These are phyloP conservation scores for Austroboletus novae-zelandiae DNA, from an alignment of 1,284 basidiomycete genomes.

Conservation along the genomic window DNA sequence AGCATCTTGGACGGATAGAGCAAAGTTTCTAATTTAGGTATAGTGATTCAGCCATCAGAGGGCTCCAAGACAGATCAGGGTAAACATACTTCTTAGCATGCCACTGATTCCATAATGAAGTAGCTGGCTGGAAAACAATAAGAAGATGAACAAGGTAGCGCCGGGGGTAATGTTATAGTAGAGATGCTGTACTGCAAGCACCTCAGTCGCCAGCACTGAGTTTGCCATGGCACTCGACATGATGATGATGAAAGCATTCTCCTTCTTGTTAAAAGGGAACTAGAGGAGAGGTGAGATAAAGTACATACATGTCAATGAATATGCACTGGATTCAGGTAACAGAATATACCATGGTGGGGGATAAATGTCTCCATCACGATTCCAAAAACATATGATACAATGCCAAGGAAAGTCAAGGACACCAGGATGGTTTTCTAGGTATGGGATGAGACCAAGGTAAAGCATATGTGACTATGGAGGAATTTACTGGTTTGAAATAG, in stretches of 20 bases:
- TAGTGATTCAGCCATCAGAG: no score
- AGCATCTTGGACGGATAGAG: slow-evolving; percentile 69
- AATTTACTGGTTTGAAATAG: slow-evolving; percentile 54
- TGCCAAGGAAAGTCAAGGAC: slow-evolving; percentile 52
- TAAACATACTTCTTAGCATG: slow-evolving; percentile 44
- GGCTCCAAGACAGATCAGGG: neutral
- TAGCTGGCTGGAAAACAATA: slow-evolving; percentile 61
- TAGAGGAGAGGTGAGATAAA: slow-evolving; percentile 16
- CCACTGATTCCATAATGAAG: slow-evolving; percentile 61
- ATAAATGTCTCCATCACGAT: slow-evolving; percentile 42
- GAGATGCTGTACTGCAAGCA: slow-evolving; percentile 60
- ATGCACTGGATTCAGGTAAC: slow-evolving; percentile 55
- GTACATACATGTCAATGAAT: slow-evolving; percentile 8
- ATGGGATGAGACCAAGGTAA: neutral
- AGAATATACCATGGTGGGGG: slow-evolving; percentile 47
- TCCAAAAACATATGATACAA: slow-evolving; percentile 42
- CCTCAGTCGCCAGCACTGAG: slow-evolving; percentile 63
- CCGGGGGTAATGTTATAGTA: slow-evolving; percentile 58
- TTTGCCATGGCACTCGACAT: slow-evolving; percentile 66
- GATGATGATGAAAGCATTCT: slow-evolving; percentile 64
- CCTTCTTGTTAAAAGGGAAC: slow-evolving; percentile 45
- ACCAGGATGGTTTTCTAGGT: slow-evolving; percentile 46
- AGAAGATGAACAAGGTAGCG: slow-evolving; percentile 51
- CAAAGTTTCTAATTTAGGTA: slow-evolving; percentile 37
- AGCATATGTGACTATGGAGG: no score